Conservation (phyloP, 2,329 filamentous ascomycete species). For the Colletotrichum liriopes region DNA sequence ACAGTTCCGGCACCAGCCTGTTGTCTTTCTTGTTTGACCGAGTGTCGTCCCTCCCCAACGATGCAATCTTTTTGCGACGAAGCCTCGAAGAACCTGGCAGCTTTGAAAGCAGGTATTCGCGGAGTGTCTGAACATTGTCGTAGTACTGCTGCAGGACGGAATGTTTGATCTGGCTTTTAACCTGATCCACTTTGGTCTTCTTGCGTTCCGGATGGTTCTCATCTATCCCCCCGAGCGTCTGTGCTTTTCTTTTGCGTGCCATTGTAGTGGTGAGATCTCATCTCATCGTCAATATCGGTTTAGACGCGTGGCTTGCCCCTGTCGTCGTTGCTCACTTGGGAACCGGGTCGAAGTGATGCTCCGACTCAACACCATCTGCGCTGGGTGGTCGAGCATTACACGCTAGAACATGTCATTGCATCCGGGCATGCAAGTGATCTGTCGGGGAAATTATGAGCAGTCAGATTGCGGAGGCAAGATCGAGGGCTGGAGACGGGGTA, state of each 20-base stretch:
- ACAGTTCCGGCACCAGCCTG: conserved; percentile 62
- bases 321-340: background rate
- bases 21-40: conserved; percentile 42
- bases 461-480: conserved; percentile 1
- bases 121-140: conserved; percentile 74
- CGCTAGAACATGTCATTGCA: conserved; percentile 22
- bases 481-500: background rate
- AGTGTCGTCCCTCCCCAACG: conserved; percentile 55
- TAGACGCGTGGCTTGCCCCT: conserved; percentile 9
- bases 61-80: conserved; percentile 70
- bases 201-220: conserved; percentile 10
- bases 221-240: background rate
- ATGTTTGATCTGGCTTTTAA: conserved; percentile 29
- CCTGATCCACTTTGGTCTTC: conserved; percentile 13
- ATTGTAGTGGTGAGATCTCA: conserved; percentile 17
- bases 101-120: conserved; percentile 77
- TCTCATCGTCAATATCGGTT: background rate
- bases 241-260: conserved; percentile 32
- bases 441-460: conserved; percentile 6
- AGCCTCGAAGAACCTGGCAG: conserved; percentile 78
- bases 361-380: background rate
- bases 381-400: background rate
- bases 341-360: background rate
- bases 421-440: conserved; percentile 2
- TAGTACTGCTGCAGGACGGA: conserved; percentile 61